Evolutionary conservation across 2,329 filamentous ascomycete species (phyloP), one percentile per base, ranked within the genome.

Genomic region (Fusarium veterinarium): DNA sequence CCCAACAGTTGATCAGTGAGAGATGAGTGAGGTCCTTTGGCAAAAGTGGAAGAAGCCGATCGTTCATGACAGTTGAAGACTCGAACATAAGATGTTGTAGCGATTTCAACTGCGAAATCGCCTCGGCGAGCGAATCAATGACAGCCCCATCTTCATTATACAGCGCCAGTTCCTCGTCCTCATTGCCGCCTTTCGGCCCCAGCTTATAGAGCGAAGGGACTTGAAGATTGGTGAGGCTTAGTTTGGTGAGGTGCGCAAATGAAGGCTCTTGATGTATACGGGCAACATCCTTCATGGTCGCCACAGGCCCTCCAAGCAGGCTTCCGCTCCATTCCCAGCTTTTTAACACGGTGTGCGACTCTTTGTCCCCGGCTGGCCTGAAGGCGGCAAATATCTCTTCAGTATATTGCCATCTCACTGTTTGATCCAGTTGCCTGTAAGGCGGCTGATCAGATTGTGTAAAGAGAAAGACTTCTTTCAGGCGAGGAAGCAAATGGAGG

Each of bases 1-100:
- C 90, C 82, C 91, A 91, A 78, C 95, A 98, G 75, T 96, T 95
- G 72, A 91, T 89, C 20, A 98, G 84, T 71, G 92, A 92, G 7
- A 98, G 85, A 49, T 89, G 88, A 49, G 87, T 83, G 25, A 98
- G 85, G 7, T 84, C 87, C 16, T 83, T 85, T 2, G 95, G 94
- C 11, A 98, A 83, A 8, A 89, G 84, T 3, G 88, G 86, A n/a
- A 97, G 83, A 23, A 97, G 85, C 13, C 86, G 84, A 12, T 90
- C 87, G 76, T 92, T 92, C 64, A 94, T 87, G 38, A 93, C 85
- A 6, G 91, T 91, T 46, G 92, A 97, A 12, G 91, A 92, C 77
- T 95, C 90, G 72, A 98, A 91, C 3, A 91, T 85, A 16, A 98
- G 83, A 60, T 91, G 88, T 60, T 87, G 87, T 11, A 98, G 84